Evolutionary conservation across 2,329 filamentous ascomycete species (phyloP).

Genomic region (Xylariomycetidae sp.): DNA sequence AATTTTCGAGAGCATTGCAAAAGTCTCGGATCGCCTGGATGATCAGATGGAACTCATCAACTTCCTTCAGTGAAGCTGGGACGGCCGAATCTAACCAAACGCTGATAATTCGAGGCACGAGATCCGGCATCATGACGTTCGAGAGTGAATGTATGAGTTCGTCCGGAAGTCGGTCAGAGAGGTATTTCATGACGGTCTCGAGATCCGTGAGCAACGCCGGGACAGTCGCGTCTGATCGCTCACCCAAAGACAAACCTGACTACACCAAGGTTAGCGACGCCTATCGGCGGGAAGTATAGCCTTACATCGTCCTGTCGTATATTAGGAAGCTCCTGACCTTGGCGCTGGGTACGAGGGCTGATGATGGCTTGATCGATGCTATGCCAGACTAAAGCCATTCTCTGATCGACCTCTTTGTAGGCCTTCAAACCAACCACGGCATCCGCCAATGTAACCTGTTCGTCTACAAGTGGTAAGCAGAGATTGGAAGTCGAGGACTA

Average conservation of each 20-base stretch:
- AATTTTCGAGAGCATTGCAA: conserved; percentile 53
- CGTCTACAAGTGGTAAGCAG: conserved; percentile 31
- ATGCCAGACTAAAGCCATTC: conserved; percentile 55
- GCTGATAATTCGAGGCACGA: conserved; percentile 63
- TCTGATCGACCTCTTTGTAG: conserved; percentile 55
- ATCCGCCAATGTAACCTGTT: conserved; percentile 46
- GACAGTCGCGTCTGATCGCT: conserved; percentile 38
- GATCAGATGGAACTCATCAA: conserved; percentile 64
- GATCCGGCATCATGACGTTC: conserved; percentile 60
- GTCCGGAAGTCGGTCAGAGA: conserved; percentile 45
- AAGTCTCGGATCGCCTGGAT: conserved; percentile 62
- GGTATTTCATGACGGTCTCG: conserved; percentile 43
- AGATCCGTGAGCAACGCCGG: conserved; percentile 50
- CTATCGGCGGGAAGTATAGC: conserved; percentile 4
- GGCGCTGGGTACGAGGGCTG: conserved; percentile 49
- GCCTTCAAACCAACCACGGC: conserved; percentile 50
- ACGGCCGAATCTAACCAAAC: conserved; percentile 72
- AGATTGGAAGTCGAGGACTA: neutral
- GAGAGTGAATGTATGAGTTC: conserved; percentile 58
- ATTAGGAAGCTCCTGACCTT: conserved; percentile 25
- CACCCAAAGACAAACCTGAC: conserved; percentile 38
- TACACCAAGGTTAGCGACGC: conserved; percentile 19
- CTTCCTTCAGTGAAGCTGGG: conserved; percentile 65
- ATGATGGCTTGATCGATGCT: conserved; percentile 57
- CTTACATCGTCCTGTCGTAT: conserved; percentile 38